Evolutionary conservation across 108 stramenopile genomes (phyloP), one percentile per base, ranked within the genome.

Genomic region (Conticribra weissflogii): DNA sequence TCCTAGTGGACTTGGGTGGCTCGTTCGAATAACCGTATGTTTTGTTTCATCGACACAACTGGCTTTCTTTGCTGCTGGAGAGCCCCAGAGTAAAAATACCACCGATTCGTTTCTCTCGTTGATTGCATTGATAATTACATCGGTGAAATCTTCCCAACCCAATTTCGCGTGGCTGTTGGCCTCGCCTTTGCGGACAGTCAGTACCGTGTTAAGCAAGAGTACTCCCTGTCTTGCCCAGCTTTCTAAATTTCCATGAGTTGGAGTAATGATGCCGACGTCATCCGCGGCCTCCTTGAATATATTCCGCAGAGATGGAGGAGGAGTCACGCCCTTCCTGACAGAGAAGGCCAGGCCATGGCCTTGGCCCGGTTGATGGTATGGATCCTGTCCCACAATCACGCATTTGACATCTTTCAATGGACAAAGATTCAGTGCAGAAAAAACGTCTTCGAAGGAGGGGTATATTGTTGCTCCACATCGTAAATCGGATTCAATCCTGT

Each of bases 351-450:
- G 60, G 1, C 93, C 93, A 76, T 93, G 91, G 0, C 86, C 92
- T 68, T 95, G 89, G 17, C 74, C 71, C 12, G 97, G 96, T 28
- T 93, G 93, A 76, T 99, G 99, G 81, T 99, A 99, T 3, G 99
- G 99, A 75, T 99, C 99, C 71, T 99, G 99, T 14, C 99, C 99
- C n/a, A 99, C 81, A 68, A 99, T 97, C 14, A 99, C 98, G 7
- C 98, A 92, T 63, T 83, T 85, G 19, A 94, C 80, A 16, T 79
- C 55, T 8, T 86, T 68, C 27, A 97, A 72, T 1, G 96, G 94
- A 54, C 88, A 91, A 15, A 88, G 61, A 62, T 98, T 94, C 29
- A 99, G 76, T 14, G 98, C 96, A 15, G 97, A 53, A 74, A 98
- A 99, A 2, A 92, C 68, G 32, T 94, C 81, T 18, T 73, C 65